Percentiles rank a stretch among this genome's conserved stretches.
phyloP scores from a whole-genome alignment of 2,329 filamentous ascomycete species.

The Graphilbum fragrans region DNA sequence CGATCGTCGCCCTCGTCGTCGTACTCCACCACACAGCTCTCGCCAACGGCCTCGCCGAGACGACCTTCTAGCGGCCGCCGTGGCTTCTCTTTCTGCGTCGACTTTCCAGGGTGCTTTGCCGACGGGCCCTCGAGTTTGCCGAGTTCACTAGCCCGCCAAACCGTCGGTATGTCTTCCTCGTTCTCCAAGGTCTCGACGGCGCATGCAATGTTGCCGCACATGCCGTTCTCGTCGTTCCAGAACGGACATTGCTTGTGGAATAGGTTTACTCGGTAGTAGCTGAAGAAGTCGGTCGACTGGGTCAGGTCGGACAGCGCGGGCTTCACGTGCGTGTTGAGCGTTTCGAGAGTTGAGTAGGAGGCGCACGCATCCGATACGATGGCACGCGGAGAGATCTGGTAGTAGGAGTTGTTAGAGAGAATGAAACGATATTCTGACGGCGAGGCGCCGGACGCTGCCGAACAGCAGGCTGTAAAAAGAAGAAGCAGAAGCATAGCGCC shows the following conservation, averaged over 20 bases:
- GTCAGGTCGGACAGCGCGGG: conserved; percentile 73
- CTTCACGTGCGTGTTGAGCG: conserved; percentile 64
- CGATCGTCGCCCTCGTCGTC: conserved; percentile 95
- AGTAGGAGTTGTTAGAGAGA: conserved; percentile 25
- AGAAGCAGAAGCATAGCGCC: not conserved
- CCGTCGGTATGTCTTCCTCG: conserved; percentile 81
- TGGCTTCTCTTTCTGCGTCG: conserved; percentile 57
- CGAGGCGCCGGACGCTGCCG: not conserved
- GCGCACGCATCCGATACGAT: conserved; percentile 92
- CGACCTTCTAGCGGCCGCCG: conserved; percentile 67
- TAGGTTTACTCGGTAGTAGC: conserved; percentile 89
- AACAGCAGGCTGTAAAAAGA: conserved; percentile 1
- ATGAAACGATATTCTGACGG: conserved; percentile 10
- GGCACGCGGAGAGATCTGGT: conserved; percentile 72
- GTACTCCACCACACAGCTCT: conserved; percentile 94
- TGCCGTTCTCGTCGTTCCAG: conserved; percentile 84
- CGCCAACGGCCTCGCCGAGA: conserved; percentile 75
- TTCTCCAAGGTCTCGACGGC: conserved; percentile 91
- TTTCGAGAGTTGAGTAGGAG: conserved; percentile 82
- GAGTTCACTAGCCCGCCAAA: conserved; percentile 86
- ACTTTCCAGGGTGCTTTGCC: conserved; percentile 75
- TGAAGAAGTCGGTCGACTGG: conserved; percentile 89
- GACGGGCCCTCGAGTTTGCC: conserved; percentile 86
- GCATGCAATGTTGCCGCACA: conserved; percentile 96
- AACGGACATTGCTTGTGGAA: conserved; percentile 94